These are phyloP conservation scores for Ilyonectria mors-panacis DNA, from an alignment of 2,329 filamentous ascomycete genomes.

Conservation along the genomic window DNA sequence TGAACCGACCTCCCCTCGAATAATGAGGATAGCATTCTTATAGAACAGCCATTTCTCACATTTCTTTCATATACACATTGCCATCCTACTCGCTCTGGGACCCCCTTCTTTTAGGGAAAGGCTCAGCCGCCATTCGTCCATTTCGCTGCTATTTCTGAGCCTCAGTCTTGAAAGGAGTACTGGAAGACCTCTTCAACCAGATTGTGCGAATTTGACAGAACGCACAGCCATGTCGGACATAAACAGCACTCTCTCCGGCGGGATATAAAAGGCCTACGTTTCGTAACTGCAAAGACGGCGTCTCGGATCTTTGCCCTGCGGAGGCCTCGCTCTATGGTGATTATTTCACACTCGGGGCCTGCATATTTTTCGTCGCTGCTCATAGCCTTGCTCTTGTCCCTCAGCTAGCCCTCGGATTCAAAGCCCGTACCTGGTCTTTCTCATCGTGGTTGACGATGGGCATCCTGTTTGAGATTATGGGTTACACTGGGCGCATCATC, in stretches of 20 bases:
- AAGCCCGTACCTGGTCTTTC: conserved; percentile 57
- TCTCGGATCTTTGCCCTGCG: conserved; percentile 40
- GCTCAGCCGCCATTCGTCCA: not conserved
- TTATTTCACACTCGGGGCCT: conserved; percentile 44
- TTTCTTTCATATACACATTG: not conserved
- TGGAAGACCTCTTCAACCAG: not conserved
- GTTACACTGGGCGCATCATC: conserved; percentile 59
- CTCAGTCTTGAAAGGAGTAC: not conserved
- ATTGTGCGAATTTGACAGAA: not conserved
- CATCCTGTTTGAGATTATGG: conserved; percentile 57
- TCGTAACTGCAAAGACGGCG: conserved; percentile 29
- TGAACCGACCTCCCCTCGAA: not conserved
- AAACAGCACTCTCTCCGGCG: conserved; percentile 9
- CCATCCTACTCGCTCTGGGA: not conserved
- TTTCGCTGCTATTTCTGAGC: not conserved
- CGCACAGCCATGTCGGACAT: not conserved
- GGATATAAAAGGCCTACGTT: conserved; percentile 33
- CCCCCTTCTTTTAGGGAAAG: not conserved
- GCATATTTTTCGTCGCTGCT: conserved; percentile 52
- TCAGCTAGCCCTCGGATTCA: conserved; percentile 47
- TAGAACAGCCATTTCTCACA: not conserved
- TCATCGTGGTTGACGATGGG: conserved; percentile 55
- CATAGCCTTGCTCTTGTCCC: not conserved
- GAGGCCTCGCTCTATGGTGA: conserved; percentile 44
- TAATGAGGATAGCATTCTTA: not conserved